Base-by-base conservation (phyloP, 2,329 filamentous ascomycete genomes). In the Colletotrichum nymphaeae region DNA sequence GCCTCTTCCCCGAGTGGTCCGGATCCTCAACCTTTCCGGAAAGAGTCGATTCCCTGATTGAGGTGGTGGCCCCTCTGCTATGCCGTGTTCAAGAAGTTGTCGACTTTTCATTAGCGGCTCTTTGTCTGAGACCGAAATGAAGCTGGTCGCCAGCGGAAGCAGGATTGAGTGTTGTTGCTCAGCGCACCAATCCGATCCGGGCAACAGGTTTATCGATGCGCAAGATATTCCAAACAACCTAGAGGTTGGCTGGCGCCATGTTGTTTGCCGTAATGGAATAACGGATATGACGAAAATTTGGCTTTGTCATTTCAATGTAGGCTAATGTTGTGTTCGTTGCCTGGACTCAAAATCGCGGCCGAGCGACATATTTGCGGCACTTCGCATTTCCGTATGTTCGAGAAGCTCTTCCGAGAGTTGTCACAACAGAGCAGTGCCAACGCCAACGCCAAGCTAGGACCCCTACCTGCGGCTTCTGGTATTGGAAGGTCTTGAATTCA, bases 301-400 rank as follows among this genome's bases (percentile, higher is more conserved):
- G 19, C 42, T n/a, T 49, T 49, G 42, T 49, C 42, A 8, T 22
- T 22, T n/a, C 19, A 49, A 22, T 9, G 8, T 5, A 49, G 0
- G 42, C 42, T 49, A 49, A 49, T 11, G 42, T 4, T 19, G 8
- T 7, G 42, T 49, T 9, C 42, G 8, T 49, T 49, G 42, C 12
- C 52, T 63, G 65, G 42, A 22, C 19, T n/a, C 65, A 68, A 65
- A 46, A 26, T 62, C 28, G 16, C 49, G 26, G 64, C 56, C 22
- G 69, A 57, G 37, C 49, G n/a, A 37, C n/a, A 22, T 35, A 46
- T 56, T 28, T 49, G 56, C 67, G 62, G 67, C 30, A 52, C 62
- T 59, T 67, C 46, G 67, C 30, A 52, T 67, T 59, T 67, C 46
- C 28, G 49, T 16, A 26, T 67, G 57, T 72, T 74, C 72, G 67